phyloP scores from a whole-genome alignment of 169 alveolate species.

The Eimeria maxima region DNA sequence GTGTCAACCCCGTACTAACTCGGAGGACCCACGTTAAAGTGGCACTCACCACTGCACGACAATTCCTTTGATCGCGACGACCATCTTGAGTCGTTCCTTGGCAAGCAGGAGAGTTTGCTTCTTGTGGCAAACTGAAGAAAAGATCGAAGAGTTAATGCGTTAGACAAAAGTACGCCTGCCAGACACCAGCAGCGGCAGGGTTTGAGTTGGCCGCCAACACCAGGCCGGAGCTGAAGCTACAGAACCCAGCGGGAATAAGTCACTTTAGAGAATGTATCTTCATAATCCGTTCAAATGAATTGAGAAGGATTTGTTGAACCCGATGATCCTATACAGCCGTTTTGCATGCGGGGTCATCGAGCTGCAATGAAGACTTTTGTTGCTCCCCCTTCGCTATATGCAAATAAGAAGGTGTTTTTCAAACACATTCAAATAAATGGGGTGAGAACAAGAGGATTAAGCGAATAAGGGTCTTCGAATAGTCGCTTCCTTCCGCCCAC shows the following conservation, averaged over 20 bases:
- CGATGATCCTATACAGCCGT: not conserved
- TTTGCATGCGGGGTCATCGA: not conserved
- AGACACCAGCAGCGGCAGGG: not conserved
- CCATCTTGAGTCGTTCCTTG: slow-evolving; percentile 52
- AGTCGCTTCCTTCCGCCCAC: not conserved
- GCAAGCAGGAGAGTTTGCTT: not conserved
- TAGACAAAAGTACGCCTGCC: not conserved
- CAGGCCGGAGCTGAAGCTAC: not conserved
- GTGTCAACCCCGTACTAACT: not conserved
- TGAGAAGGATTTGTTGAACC: not conserved
- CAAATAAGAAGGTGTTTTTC: not conserved
- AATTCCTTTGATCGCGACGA: slow-evolving; percentile 81
- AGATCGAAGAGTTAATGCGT: not conserved
- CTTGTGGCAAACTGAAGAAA: not conserved
- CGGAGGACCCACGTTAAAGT: not conserved
- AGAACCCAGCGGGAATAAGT: not conserved
- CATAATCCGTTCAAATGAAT: not conserved
- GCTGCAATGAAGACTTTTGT: not conserved
- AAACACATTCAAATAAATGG: not conserved
- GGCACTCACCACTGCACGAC: slow-evolving; percentile 78
- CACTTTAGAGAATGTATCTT: not conserved
- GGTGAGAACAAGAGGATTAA: not conserved
- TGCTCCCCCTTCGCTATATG: not conserved
- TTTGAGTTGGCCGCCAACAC: not conserved
- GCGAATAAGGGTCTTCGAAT: not conserved